A percentile compares a stretch with the other conserved stretches of the same genome.
phyloP scores from a whole-genome alignment of 331 rosid genomes.

The Ulmus americana region DNA sequence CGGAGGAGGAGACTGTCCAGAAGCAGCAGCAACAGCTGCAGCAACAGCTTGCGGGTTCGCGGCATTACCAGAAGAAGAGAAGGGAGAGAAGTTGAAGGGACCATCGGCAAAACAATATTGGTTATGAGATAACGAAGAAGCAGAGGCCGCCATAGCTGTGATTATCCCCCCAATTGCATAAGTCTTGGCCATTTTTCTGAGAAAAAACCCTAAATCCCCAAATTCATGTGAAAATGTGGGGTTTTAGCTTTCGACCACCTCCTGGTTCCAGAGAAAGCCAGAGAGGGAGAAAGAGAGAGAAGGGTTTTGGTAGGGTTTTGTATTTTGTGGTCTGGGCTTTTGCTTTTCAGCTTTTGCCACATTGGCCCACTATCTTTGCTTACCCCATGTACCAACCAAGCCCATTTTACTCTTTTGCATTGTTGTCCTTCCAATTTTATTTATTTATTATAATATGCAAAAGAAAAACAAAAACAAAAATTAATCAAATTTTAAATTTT shows the following conservation, averaged over 20 bases:
- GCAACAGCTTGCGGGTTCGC: constrained; percentile 29
- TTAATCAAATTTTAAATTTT: too few species aligned
- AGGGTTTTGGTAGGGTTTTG: constrained; percentile 31
- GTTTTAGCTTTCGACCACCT: background rate
- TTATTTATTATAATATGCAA: too few species aligned
- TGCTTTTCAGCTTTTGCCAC: too few species aligned
- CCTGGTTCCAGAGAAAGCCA: background rate
- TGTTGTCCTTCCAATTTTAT: too few species aligned
- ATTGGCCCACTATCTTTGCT: too few species aligned
- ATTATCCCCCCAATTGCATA: constrained; percentile 51
- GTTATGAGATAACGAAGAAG: constrained; percentile 27
- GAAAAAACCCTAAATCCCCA: background rate
- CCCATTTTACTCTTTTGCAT: too few species aligned
- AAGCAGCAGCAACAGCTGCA: constrained; percentile 29
- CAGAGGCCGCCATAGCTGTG: constrained; percentile 65
- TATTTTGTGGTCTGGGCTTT: too few species aligned
- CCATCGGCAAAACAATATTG: constrained; percentile 48
- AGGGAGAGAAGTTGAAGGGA: constrained; percentile 44
- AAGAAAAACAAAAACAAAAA: too few species aligned
- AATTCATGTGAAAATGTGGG: background rate
- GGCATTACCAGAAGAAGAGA: constrained; percentile 27
- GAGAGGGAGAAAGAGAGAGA: background rate
- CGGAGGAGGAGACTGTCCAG: constrained; percentile 15
- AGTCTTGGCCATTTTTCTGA: constrained; percentile 47
- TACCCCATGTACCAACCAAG: too few species aligned